These are phyloP conservation scores for Metschnikowia gruessii DNA, from an alignment of 805 yeast species.

Conservation along the genomic window DNA sequence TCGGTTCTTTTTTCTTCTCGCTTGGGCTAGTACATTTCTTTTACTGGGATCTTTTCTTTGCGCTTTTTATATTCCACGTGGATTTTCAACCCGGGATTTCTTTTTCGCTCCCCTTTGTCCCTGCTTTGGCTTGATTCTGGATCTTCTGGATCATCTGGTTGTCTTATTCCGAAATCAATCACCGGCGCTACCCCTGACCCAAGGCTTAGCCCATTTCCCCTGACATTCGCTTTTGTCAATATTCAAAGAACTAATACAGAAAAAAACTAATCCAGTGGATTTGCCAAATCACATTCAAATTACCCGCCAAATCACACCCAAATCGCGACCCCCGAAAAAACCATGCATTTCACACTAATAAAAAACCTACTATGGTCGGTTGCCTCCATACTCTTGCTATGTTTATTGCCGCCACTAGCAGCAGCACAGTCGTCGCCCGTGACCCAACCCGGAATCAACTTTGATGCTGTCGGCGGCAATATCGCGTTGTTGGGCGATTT, in stretches of 20 bases:
- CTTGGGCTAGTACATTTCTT: too few relatives aligned
- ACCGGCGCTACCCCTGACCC: too few relatives aligned
- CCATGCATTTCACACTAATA: slow-evolving; percentile 7
- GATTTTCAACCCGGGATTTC: neutral
- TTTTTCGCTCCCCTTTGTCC: too few relatives aligned
- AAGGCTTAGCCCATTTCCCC: too few relatives aligned
- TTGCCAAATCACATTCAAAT: too few relatives aligned
- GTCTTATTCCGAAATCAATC: too few relatives aligned
- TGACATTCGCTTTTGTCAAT: neutral
- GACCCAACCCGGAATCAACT: slow-evolving; percentile 17
- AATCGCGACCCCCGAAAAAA: neutral
- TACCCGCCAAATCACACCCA: neutral
- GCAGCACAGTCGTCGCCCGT: slow-evolving; percentile 2
- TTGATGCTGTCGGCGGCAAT: slow-evolving; percentile 17
- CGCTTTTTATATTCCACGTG: neutral
- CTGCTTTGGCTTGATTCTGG: too few relatives aligned
- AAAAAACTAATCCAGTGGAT: too few relatives aligned
- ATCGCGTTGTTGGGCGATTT: slow-evolving; percentile 18
- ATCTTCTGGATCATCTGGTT: too few relatives aligned
- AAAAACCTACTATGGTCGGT: slow-evolving; percentile 8
- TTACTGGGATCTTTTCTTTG: neutral
- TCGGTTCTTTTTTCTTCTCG: neutral
- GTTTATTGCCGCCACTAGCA: neutral
- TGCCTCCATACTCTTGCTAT: neutral
- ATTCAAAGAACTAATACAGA: too few relatives aligned